Percentiles rank a stretch among this genome's conserved stretches.
Evolutionary conservation across 1,139 yeast species (phyloP).

Genomic region (Taphrina sp.): DNA sequence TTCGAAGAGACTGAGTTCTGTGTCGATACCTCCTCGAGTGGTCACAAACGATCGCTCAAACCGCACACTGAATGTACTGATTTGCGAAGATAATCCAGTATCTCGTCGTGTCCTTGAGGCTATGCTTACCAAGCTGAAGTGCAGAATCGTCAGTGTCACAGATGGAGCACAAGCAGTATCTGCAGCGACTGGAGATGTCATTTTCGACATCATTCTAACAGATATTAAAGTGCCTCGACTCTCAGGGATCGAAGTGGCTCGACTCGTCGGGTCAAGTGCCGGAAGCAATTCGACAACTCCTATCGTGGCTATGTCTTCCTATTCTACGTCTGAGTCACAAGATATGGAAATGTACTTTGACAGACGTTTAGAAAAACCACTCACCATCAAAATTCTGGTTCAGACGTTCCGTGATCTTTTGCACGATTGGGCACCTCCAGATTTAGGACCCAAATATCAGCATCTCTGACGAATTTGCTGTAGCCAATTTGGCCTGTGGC

Average conservation of each 20-base stretch:
- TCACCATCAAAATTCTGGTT: conserved; percentile 9
- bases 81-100: conserved; percentile 86
- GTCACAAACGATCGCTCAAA: conserved; percentile 13
- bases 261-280: conserved; percentile 71
- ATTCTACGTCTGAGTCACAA: conserved; percentile 39
- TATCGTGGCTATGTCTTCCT: conserved; percentile 72
- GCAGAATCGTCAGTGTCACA: conserved; percentile 74
- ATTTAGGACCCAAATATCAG: too few relatives aligned
- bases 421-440: conserved; percentile 7
- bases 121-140: conserved; percentile 67
- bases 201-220: conserved; percentile 78
- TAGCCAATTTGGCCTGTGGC: too few relatives aligned
- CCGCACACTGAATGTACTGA: conserved; percentile 59
- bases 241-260: conserved; percentile 70
- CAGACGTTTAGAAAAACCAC: conserved; percentile 24
- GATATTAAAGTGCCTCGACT: conserved; percentile 66
- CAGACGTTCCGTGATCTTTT: conserved; percentile 16
- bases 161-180: conserved; percentile 82
- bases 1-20: conserved; percentile 45
- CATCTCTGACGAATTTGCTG: too few relatives aligned
- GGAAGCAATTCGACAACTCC: conserved; percentile 76
- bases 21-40: conserved; percentile 12
- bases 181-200: conserved; percentile 77
- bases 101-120: conserved; percentile 67
- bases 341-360: conserved; percentile 23